Conservation (phyloP, 345 rosid species). For the Salix koriyanagi region DNA sequence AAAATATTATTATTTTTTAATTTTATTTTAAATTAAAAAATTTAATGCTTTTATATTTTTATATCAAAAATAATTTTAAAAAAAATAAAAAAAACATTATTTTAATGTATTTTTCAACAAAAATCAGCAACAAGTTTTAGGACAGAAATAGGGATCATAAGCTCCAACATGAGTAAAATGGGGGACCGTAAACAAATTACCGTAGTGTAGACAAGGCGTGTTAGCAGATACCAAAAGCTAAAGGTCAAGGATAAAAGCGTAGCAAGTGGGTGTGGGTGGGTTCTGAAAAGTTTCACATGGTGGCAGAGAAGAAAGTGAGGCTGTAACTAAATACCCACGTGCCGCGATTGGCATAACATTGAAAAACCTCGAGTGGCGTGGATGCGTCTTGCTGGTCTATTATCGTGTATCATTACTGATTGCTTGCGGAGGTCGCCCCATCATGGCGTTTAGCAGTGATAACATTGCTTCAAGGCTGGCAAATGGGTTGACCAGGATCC, state of each 20-base stretch:
- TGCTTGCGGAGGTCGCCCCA: not conserved
- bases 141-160: not conserved
- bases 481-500: not conserved
- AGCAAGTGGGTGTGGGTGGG: slow-evolving; percentile 25
- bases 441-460: no score
- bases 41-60: no score
- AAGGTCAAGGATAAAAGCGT: slow-evolving; percentile 6
- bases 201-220: slow-evolving; percentile 18
- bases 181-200: not conserved
- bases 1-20: no score
- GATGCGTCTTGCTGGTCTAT: not conserved
- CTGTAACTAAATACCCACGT: no score
- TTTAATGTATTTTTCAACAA: no score
- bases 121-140: no score
- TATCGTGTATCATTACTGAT: not conserved
- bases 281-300: slow-evolving; percentile 57
- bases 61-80: no score
- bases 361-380: not conserved
- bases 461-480: not conserved
- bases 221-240: slow-evolving; percentile 22
- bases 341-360: not conserved
- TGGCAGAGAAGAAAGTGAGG: not conserved
- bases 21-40: no score
- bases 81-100: no score
- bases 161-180: not conserved